Evolutionary conservation across 139 green algal species (phyloP), one percentile per base, ranked within the genome.

Genomic region (Tetradesmus obliquus): DNA sequence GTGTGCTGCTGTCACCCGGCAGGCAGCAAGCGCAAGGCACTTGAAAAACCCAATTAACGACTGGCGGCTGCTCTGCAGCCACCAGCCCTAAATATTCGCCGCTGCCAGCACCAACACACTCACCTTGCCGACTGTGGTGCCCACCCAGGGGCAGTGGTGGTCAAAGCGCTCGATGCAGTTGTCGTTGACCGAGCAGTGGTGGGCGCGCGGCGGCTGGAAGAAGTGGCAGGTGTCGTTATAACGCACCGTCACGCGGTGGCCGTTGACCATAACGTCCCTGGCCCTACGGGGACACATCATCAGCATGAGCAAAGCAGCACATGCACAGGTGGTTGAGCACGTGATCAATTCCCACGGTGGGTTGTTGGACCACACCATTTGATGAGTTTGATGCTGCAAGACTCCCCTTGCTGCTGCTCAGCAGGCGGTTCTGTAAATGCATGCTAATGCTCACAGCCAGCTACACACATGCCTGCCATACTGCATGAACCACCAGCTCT

Each of bases 121-220:
- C 91, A 97, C 96, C 96, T 96, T 91, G 62, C 98, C 97, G 76
- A 99, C 96, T 82, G 96, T 98, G 45, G 95, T 98, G 86, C 98
- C 98, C 17, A 99, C 98, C 98, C 98, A 99, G 32, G 98, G 98
- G 93, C 98, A 99, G 92, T 99, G 98, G 94, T 99, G 98, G 95
- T 99, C 98, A 92, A 99, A 99, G 57, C 96, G 96, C 94, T 99
- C 96, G 17, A 99, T 98, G 94, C 98, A 99, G 95, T 99, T 99
- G 95, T 99, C 98, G 90, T 98, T 99, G 20, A 99, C 97, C 17
- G 95, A 97, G 92, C 98, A 99, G 95, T 99, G 98, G 90, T 97
- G 97, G 79, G 96, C 97, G 20, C 98, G 95, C 5, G 98, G 98
- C 15, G 98, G 98, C 88, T 98, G 96, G 95, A 99, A 99, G 88